These are phyloP conservation scores for Aphanomyces cochlioides DNA, from an alignment of 352 stramenopile species.

Conservation along the genomic window DNA sequence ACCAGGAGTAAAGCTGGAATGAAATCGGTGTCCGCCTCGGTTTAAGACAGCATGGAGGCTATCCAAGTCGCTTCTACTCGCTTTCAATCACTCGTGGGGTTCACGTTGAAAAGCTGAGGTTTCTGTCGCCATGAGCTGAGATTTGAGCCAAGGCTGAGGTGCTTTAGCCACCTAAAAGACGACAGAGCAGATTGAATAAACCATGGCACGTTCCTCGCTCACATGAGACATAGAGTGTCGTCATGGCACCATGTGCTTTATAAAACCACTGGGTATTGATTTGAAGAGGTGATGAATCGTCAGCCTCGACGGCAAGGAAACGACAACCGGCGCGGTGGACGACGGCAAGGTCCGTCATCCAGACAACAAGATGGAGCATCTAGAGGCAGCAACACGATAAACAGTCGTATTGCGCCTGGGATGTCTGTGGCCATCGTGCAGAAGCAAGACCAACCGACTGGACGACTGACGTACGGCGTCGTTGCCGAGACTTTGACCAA, in stretches of 20 bases:
- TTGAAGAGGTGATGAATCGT: conserved; percentile 21
- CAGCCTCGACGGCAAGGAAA: not conserved
- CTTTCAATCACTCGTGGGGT: too few species aligned
- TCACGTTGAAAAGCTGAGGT: too few species aligned
- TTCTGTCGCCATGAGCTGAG: too few species aligned
- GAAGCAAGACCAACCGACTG: conserved; percentile 29
- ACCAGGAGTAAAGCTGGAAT: too few species aligned
- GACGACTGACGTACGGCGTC: conserved; percentile 19
- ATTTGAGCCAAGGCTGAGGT: too few species aligned
- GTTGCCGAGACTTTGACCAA: conserved; percentile 25
- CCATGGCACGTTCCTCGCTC: too few species aligned
- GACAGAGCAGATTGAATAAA: too few species aligned
- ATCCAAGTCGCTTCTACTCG: too few species aligned
- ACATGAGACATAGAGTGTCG: too few species aligned
- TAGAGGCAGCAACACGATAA: conserved; percentile 11
- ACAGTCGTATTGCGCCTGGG: conserved; percentile 18
- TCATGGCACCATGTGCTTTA: not conserved
- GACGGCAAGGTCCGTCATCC: not conserved
- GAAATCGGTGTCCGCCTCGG: too few species aligned
- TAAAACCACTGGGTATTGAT: conserved; percentile 1
- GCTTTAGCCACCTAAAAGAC: too few species aligned
- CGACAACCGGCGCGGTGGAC: not conserved
- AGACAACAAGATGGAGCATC: not conserved
- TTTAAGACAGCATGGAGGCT: too few species aligned
- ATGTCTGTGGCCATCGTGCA: conserved; percentile 26